These are phyloP conservation scores for Erysimum cheiranthoides DNA, from an alignment of 345 rosid species.

Conservation along the genomic window DNA sequence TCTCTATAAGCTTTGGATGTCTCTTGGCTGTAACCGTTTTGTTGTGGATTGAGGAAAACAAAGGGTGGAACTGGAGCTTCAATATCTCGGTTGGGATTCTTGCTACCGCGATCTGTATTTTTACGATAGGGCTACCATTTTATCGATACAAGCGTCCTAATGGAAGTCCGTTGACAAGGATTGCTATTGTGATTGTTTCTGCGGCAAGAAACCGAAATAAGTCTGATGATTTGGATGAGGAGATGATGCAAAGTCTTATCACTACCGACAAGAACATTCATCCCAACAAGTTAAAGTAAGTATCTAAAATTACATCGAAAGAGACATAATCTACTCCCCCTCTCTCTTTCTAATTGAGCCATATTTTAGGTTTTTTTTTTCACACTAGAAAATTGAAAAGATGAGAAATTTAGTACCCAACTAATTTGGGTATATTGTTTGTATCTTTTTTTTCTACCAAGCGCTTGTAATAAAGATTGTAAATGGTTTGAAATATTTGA, in stretches of 20 bases:
- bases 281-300: conserved; percentile 47
- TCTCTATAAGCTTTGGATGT: conserved; percentile 54
- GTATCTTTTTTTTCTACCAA: too few relatives aligned
- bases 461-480: too few relatives aligned
- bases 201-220: conserved; percentile 46
- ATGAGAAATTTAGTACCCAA: too few relatives aligned
- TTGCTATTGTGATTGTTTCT: conserved; percentile 52
- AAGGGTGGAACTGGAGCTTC: conserved; percentile 60
- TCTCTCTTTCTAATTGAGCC: too few relatives aligned
- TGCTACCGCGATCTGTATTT: conserved; percentile 45
- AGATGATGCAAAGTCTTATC: conserved; percentile 9
- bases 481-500: too few relatives aligned
- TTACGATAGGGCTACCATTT: conserved; percentile 49
- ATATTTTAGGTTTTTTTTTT: too few relatives aligned
- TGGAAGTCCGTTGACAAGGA: conserved; percentile 54
- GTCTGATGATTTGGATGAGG: conserved; percentile 13
- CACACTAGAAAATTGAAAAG: too few relatives aligned
- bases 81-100: conserved; percentile 40
- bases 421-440: too few relatives aligned
- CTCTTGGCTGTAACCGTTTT: conserved; percentile 50
- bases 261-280: conserved; percentile 11
- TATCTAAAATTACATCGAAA: neutral
- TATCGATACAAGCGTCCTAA: conserved; percentile 49
- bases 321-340: neutral
- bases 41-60: conserved; percentile 61